Evolutionary conservation across 192 early-diverging fungal species (phyloP).

Genomic region (Backusella luteola): DNA sequence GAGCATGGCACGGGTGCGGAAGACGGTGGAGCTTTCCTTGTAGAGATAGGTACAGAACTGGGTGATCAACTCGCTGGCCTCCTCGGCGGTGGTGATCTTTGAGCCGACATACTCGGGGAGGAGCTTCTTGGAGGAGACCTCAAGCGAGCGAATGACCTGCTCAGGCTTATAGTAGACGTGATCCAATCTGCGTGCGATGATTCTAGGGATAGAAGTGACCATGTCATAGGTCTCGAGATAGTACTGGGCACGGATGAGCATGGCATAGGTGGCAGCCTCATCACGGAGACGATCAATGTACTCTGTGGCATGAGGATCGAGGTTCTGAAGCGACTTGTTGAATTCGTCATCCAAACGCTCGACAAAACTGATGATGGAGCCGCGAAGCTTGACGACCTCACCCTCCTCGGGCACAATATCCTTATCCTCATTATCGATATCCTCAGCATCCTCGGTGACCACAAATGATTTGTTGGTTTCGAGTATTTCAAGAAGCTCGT

Average conservation of each 20-base stretch:
- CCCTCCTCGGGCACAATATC: constrained; percentile 54
- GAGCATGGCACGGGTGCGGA: constrained; percentile 93
- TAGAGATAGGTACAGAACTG: constrained; percentile 89
- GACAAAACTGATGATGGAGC: constrained; percentile 82
- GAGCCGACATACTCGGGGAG: constrained; percentile 47
- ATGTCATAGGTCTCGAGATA: constrained; percentile 77
- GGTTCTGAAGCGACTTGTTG: constrained; percentile 89
- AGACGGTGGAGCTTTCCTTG: constrained; percentile 74
- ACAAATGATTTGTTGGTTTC: constrained; percentile 71
- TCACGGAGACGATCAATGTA: constrained; percentile 94
- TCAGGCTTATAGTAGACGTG: constrained; percentile 99
- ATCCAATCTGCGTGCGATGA: constrained; percentile 85
- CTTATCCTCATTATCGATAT: constrained; percentile 63
- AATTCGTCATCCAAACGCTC: constrained; percentile 99
- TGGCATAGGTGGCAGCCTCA: constrained; percentile 81
- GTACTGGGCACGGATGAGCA: constrained; percentile 83
- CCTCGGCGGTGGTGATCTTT: constrained; percentile 44
- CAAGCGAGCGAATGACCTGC: constrained; percentile 75
- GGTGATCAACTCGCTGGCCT: constrained; percentile 69
- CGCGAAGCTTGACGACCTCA: constrained; percentile 64
- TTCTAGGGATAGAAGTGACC: constrained; percentile 65
- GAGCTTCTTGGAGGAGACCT: constrained; percentile 46
- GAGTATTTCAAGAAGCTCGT: constrained; percentile 73
- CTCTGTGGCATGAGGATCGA: constrained; percentile 96
- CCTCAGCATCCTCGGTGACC: constrained; percentile 69